Evolutionary conservation across 768 basidiomycete genomes (phyloP), one percentile per base, ranked within the genome.

Genomic region (Chalciporus chontae): DNA sequence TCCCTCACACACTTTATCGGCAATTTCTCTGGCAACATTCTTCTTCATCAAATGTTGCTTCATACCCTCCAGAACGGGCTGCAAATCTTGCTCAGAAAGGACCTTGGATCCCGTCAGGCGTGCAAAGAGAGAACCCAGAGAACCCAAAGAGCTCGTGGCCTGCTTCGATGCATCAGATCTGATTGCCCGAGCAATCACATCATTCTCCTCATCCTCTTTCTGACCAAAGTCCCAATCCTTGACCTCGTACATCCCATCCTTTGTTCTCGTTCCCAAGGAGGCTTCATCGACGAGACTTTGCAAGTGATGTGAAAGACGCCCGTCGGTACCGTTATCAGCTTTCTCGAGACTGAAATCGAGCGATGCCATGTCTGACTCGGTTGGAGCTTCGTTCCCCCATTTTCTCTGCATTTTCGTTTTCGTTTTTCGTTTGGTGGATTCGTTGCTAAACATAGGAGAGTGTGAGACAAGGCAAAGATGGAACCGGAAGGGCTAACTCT

Each of bases 31-130:
- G 4, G 96, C 96, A 5, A 99, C 96, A 61, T 99, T 99, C 76
- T 98, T 98, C 71, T 87, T 84, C 94, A 97, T 97, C 40, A 99
- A 75, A 69, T 97, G 95, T 53, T 94, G 91, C 67, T 95, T 94
- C 94, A 98, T 98, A 15, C 84, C 90, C 44, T 87, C 87, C 40
- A 98, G 66, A 1, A 95, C 89, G 8, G 95, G 95, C 57, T 81
- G 80, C 47, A 98, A 68, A 66, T 98, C 95, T 34, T 81, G 76
- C 48, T 90, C 79, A 1, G 87, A 87, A 48, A 99, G 71, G 2
- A 84, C 74, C 69, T 93, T 94, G 21, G 84, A 83, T 0, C 93
- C 90, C 4, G 92, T 94, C 58, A 96, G 70, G 39, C 90, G 78
- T 6, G 90, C 83, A 66, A 96, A 91, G 44, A 95, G 74, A 40